These are phyloP conservation scores for Benincasa hispida DNA, from an alignment of 306 rosid species.

Conservation along the genomic window DNA sequence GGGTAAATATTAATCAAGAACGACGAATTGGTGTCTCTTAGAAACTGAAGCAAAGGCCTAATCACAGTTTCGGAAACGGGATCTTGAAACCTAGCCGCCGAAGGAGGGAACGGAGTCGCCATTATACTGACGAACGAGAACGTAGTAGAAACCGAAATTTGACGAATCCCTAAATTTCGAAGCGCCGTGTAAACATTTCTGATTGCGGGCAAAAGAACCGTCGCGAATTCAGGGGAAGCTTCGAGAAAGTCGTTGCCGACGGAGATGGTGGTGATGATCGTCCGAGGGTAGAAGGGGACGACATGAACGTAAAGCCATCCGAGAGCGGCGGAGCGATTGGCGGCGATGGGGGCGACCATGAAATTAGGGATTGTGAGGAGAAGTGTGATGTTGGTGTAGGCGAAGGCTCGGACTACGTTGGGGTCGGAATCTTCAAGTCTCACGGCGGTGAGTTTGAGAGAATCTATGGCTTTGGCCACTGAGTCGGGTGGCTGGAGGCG, in stretches of 20 bases:
- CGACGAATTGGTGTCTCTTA: constrained; percentile 60
- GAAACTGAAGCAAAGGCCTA: constrained; percentile 54
- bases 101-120: constrained; percentile 60
- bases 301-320: constrained; percentile 59
- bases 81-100: constrained; percentile 49
- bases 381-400: constrained; percentile 53
- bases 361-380: constrained; percentile 64
- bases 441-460: constrained; percentile 36
- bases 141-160: constrained; percentile 58
- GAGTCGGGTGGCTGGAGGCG: constrained; percentile 7
- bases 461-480: constrained; percentile 16
- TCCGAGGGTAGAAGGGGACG: constrained; percentile 79
- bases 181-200: constrained; percentile 54
- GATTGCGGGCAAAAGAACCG: constrained; percentile 51
- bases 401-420: constrained; percentile 35
- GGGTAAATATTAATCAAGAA: constrained; percentile 77
- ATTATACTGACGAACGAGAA: constrained; percentile 49
- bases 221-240: constrained; percentile 19
- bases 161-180: constrained; percentile 52
- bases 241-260: constrained; percentile 61
- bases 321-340: constrained; percentile 53
- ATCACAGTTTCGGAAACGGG: constrained; percentile 20
- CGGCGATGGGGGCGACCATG: constrained; percentile 41
- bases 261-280: constrained; percentile 58
- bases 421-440: constrained; percentile 57